Evolutionary conservation across 345 rosid genomes (phyloP).

Genomic region (Eucalyptus cladocalyx): DNA sequence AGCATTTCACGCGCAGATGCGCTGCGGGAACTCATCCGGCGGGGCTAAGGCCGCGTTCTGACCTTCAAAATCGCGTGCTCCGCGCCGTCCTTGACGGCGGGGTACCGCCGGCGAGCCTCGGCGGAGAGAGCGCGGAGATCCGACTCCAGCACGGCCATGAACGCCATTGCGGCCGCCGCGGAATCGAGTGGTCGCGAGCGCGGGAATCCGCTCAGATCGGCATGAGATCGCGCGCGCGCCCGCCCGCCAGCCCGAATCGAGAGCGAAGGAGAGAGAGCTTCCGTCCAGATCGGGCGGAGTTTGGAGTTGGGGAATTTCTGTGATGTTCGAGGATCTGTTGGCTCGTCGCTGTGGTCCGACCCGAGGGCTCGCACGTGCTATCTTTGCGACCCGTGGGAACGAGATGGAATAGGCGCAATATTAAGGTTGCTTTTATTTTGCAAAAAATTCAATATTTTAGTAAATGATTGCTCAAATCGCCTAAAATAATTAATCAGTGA

Average conservation of each 20-base stretch:
- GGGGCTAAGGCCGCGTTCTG: neutral
- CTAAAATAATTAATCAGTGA: no score
- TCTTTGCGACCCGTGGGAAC: neutral
- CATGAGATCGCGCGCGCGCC: neutral
- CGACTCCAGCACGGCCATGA: conserved; percentile 89
- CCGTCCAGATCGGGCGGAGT: neutral
- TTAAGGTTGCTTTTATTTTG: no score
- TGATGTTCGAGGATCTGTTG: neutral
- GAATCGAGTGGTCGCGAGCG: neutral
- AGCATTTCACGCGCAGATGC: neutral
- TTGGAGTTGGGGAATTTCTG: neutral
- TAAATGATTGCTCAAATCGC: neutral
- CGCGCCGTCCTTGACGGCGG: conserved; percentile 92
- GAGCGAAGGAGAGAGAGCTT: neutral
- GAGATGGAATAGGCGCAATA: neutral
- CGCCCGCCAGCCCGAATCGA: neutral
- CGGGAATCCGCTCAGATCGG: neutral
- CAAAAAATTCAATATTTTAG: no score
- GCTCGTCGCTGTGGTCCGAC: neutral
- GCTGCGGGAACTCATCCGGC: neutral
- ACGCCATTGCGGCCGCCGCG: conserved; percentile 33
- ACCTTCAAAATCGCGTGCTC: conserved; percentile 96
- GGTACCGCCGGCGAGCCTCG: conserved; percentile 90
- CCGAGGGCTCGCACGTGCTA: neutral
- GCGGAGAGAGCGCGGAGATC: conserved; percentile 98